These are phyloP conservation scores for Leptographium wingfieldii DNA, from an alignment of 2,329 filamentous ascomycete genomes.

Conservation along the genomic window DNA sequence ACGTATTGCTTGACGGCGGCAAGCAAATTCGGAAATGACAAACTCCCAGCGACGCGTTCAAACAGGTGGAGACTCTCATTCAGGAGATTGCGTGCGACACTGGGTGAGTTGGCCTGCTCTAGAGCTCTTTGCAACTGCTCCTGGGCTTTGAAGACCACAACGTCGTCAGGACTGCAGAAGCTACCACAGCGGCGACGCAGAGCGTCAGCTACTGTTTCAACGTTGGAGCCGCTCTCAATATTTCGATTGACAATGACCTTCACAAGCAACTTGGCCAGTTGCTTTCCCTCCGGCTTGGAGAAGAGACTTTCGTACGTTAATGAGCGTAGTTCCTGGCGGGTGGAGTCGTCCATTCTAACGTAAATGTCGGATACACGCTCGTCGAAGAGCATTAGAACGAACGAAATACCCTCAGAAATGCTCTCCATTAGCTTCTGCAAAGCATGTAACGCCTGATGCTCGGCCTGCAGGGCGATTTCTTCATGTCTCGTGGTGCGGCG, in stretches of 20 bases:
- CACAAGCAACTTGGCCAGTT: slow-evolving; percentile 85
- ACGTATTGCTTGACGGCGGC: slow-evolving; percentile 70
- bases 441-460: slow-evolving; percentile 84
- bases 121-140: slow-evolving; percentile 83
- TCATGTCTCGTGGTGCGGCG: slow-evolving; percentile 73
- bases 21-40: slow-evolving; percentile 70
- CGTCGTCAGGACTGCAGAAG: slow-evolving; percentile 95
- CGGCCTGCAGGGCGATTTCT: slow-evolving; percentile 81
- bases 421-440: slow-evolving; percentile 75
- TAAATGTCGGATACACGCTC: slow-evolving; percentile 86
- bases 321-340: slow-evolving; percentile 56
- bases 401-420: slow-evolving; percentile 93
- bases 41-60: slow-evolving; percentile 70
- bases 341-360: slow-evolving; percentile 55
- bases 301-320: slow-evolving; percentile 87
- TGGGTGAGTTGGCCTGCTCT: slow-evolving; percentile 63
- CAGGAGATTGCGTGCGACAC: slow-evolving; percentile 63
- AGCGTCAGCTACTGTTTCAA: slow-evolving; percentile 95
- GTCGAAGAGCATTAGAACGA: slow-evolving; percentile 88
- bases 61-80: slow-evolving; percentile 85
- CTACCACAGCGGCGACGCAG: slow-evolving; percentile 82
- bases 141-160: slow-evolving; percentile 96
- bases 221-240: slow-evolving; percentile 91
- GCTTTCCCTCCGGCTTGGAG: slow-evolving; percentile 63
- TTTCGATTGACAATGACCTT: slow-evolving; percentile 98